Evolutionary conservation across 2,329 filamentous ascomycete genomes (phyloP), one percentile per base, ranked within the genome.

Genomic region (Amylocarpus encephaloides): DNA sequence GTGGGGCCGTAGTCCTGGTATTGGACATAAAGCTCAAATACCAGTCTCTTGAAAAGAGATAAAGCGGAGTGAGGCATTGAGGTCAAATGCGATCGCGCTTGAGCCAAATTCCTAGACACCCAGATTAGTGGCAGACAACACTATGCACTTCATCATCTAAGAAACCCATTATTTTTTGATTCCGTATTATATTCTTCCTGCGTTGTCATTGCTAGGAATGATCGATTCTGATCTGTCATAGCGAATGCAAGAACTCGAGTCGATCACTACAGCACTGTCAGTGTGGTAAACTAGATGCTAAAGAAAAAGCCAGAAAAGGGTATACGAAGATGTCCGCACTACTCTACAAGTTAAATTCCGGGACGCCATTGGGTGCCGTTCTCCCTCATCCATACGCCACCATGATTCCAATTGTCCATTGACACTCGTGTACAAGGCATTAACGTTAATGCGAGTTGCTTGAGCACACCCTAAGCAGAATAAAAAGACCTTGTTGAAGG

Each of bases 191-290:
- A 30, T 45, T 39, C 35, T 33, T 38, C 49, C 50, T 51, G 32
- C 33, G 48, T 52, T 51, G 29, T 22, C 36, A 33, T 43, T 39
- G 30, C 36, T 18, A 43, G 50, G 22, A 56, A 54, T 61, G 57
- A 59, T 59, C 57, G 59, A 59, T 55, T 36, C 43, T 56, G 51
- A 58, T 51, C 35, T 57, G 43, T 54, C 30, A 43, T 43, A 50
- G 32, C 46, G 41, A 51, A 43, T 42, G 43, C 32, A 52, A 51
- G 48, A 46, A 54, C 42, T 55, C 45, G 53, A 55, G 44, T 56
- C 60, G 59, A 63, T 59, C 61, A 63, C 61, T 63, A 55, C 55
- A 58, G 43, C 53, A 42, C 42, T 50, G 61, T 63, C 54, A 63
- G 61, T 62, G 44, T 54, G 48, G 19, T 47, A 52, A 39, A 19